Base-by-base conservation (phyloP, 164 flowering plant species). In the Stephania japonica region DNA sequence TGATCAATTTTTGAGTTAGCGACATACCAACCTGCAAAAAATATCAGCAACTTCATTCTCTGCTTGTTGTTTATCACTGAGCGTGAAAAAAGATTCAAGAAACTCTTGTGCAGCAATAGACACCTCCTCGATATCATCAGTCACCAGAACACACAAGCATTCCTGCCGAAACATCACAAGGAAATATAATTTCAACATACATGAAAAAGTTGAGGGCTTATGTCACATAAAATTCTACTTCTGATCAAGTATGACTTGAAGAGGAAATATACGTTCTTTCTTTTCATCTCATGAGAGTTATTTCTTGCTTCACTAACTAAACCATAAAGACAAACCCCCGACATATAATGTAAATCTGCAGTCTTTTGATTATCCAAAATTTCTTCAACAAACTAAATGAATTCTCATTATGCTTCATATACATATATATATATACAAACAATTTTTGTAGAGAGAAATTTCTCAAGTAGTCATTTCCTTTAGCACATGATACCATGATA, bases 51-150 rank as follows among this genome's bases (percentile, higher is more conserved):
- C 68, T 72, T 91, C 98, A 70, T 65, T 59, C 43, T 85, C 83
- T n/a, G 87, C 69, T 68, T 76, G 75, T 73, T 79, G 72, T 61
- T 84, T 85, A 70, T 64, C 78, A 65, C 71, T 78, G 56, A 78
- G 74, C 27, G 77, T 80, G 70, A 88, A 83, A 70, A 89, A 72
- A 78, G 70, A 70, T 70, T 80, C 87, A 75, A 96, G 89, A 75
- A 85, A 88, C 74, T 84, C 83, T 75, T 86, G 97, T 68, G 98
- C 97, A 75, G 80, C 78, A 69, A 76, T 49, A 68, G 97, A 86
- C 49, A 96, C 88, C 42, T 86, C 95, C 53, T 87, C 86, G 41
- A 81, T 79, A 71, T 91, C 95, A 85, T 93, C 98, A 86, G 90
- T 87, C 73, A 86, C 96, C 80, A 96, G 82, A 24, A 80, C 83